Percentiles rank a stretch among this genome's conserved stretches.
phyloP scores from a whole-genome alignment of 805 yeast genomes.

The Zygotorulaspora chibaensis region DNA sequence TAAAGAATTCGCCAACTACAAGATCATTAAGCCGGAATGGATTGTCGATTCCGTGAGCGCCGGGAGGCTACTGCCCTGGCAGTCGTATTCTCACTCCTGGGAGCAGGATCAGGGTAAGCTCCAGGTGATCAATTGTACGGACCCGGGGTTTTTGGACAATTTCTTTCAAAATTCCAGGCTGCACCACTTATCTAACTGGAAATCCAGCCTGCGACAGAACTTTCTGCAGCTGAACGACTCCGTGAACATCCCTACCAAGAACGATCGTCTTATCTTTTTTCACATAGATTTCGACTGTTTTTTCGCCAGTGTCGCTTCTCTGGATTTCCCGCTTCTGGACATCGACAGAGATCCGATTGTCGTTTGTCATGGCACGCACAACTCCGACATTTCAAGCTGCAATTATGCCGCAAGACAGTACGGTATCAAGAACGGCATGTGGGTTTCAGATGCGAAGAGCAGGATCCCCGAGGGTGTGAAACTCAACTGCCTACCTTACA shows the following conservation, averaged over 20 bases:
- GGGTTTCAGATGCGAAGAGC: slow-evolving; percentile 64
- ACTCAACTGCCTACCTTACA: slow-evolving; percentile 60
- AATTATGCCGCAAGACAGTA: slow-evolving; percentile 77
- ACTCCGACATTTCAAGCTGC: slow-evolving; percentile 83
- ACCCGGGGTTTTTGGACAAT: slow-evolving; percentile 66
- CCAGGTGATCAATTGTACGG: slow-evolving; percentile 53
- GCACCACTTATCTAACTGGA: slow-evolving; percentile 88
- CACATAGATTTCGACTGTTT: slow-evolving; percentile 95
- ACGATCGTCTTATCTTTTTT: slow-evolving; percentile 40
- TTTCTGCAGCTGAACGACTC: slow-evolving; percentile 46
- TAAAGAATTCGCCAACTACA: slow-evolving; percentile 58
- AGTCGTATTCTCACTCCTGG: slow-evolving; percentile 51
- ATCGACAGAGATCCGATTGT: slow-evolving; percentile 52
- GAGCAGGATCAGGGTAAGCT: slow-evolving; percentile 53
- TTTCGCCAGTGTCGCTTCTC: slow-evolving; percentile 80
- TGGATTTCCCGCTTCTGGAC: slow-evolving; percentile 44
- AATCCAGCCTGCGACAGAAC: slow-evolving; percentile 60
- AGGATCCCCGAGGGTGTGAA: slow-evolving; percentile 53
- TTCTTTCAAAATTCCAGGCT: slow-evolving; percentile 80
- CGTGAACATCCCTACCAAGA: slow-evolving; percentile 21
- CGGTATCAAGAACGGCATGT: slow-evolving; percentile 88
- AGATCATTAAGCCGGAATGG: slow-evolving; percentile 84
- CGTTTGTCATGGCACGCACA: slow-evolving; percentile 47
- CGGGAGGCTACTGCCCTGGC: slow-evolving; percentile 60
- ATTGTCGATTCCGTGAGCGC: slow-evolving; percentile 56